Conservation (phyloP, 441 rosid genomes). For the Populus hybrid region DNA sequence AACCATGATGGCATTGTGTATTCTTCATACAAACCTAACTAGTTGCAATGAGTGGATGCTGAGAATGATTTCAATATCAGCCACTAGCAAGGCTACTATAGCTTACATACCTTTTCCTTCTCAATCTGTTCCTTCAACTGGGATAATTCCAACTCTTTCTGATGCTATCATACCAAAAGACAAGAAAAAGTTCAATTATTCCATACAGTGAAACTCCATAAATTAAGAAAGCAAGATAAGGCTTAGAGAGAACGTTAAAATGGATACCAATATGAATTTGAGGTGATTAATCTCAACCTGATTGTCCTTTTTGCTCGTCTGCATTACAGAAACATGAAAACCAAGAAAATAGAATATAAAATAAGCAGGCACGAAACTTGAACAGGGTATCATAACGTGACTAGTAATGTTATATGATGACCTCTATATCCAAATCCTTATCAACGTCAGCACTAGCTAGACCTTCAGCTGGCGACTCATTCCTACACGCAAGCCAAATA, state of each 20-base stretch:
- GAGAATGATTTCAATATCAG: neutral
- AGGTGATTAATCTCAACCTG: constrained; percentile 57
- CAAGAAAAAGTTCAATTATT: constrained; percentile 12
- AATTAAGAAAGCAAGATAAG: constrained; percentile 11
- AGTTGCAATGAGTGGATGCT: neutral
- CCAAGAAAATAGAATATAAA: constrained; percentile 17
- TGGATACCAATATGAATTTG: constrained; percentile 67
- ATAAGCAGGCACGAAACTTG: neutral
- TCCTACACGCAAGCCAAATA: constrained; percentile 30
- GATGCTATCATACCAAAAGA: constrained; percentile 48
- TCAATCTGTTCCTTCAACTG: constrained; percentile 73
- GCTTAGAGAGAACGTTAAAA: constrained; percentile 9
- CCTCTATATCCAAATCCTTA: constrained; percentile 50
- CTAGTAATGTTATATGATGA: constrained; percentile 16
- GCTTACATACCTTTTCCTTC: constrained; percentile 65
- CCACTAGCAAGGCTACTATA: constrained; percentile 3
- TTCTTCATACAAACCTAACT: neutral
- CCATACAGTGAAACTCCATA: constrained; percentile 3
- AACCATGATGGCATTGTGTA: neutral
- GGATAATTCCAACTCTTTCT: constrained; percentile 78
- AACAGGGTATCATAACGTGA: neutral
- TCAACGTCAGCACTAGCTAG: constrained; percentile 27
- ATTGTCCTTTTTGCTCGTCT: constrained; percentile 45
- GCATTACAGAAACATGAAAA: constrained; percentile 29
- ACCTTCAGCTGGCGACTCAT: constrained; percentile 28